Percentiles rank a stretch among this genome's conserved stretches.
These are phyloP conservation scores for Fusarium xylarioides DNA, from an alignment of 2,329 filamentous ascomycete species.

Conservation along the genomic window DNA sequence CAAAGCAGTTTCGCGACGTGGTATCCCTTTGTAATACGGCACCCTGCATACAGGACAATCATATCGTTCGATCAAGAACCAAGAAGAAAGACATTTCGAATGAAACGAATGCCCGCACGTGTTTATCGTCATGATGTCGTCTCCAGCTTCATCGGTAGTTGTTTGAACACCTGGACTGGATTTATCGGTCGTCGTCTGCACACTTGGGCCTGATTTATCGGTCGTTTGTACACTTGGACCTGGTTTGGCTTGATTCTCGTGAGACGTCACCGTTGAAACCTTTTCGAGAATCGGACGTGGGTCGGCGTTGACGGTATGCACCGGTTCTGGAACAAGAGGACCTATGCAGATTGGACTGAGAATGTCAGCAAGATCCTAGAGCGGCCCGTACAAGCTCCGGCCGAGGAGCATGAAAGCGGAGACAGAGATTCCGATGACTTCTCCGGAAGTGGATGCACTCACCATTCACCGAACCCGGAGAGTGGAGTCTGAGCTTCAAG, in stretches of 20 bases:
- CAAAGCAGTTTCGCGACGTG: conserved; percentile 19
- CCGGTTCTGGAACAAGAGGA: conserved; percentile 43
- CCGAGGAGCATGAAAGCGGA: conserved; percentile 15
- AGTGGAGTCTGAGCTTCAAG: conserved; percentile 28
- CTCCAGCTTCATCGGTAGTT: not conserved
- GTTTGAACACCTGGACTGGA: not conserved
- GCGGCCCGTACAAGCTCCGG: not conserved
- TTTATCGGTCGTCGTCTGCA: not conserved
- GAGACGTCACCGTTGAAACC: conserved; percentile 19
- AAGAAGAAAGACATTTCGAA: conserved; percentile 50
- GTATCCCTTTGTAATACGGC: conserved; percentile 43
- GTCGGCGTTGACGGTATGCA: conserved; percentile 21
- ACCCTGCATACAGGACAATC: conserved; percentile 53
- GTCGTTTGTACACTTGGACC: not conserved
- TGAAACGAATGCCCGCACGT: conserved; percentile 53
- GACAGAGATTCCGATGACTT: not conserved
- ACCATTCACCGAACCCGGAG: conserved; percentile 41
- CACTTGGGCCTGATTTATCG: not conserved
- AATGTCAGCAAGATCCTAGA: conserved; percentile 1
- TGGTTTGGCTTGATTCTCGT: not conserved
- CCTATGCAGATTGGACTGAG: conserved; percentile 48
- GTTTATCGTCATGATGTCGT: conserved; percentile 50
- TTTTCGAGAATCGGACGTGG: conserved; percentile 29
- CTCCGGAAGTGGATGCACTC: conserved; percentile 21
- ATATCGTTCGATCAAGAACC: conserved; percentile 50